phyloP scores from a whole-genome alignment of 805 yeast genomes.

The Myxozyma mucilagina region DNA sequence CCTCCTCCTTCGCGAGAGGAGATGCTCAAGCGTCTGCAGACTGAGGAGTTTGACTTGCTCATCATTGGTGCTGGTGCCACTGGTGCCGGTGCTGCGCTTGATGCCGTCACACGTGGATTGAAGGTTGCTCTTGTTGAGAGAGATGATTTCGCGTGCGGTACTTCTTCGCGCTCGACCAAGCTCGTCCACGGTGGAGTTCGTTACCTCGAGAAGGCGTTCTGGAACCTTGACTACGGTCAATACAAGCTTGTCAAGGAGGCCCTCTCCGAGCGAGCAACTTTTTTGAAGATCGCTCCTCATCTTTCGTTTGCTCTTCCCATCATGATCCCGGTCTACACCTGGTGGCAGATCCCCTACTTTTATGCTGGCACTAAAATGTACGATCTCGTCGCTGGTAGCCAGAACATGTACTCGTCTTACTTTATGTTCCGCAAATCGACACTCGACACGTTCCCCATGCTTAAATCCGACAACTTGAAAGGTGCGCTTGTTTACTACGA shows the following conservation, averaged over 20 bases:
- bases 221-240: slow-evolving; percentile 86
- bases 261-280: slow-evolving; percentile 78
- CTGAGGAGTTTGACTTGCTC: slow-evolving; percentile 64
- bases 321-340: slow-evolving; percentile 91
- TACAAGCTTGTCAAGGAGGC: slow-evolving; percentile 87
- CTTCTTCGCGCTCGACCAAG: slow-evolving; percentile 90
- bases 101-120: slow-evolving; percentile 86
- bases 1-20: slow-evolving; percentile 30
- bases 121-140: slow-evolving; percentile 85
- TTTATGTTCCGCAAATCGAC: slow-evolving; percentile 67
- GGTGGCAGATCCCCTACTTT: slow-evolving; percentile 95
- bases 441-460: slow-evolving; percentile 77
- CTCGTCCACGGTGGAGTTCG: slow-evolving; percentile 98
- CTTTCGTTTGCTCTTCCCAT: slow-evolving; percentile 83
- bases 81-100: slow-evolving; percentile 90
- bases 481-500: slow-evolving; percentile 94
- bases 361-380: slow-evolving; percentile 88
- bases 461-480: slow-evolving; percentile 73
- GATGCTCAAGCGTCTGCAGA: slow-evolving; percentile 22
- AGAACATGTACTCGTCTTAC: slow-evolving; percentile 78
- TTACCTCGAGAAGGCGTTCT: slow-evolving; percentile 90
- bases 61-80: slow-evolving; percentile 96
- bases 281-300: slow-evolving; percentile 90
- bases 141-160: slow-evolving; percentile 88
- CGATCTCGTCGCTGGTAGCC: slow-evolving; percentile 86